A percentile compares a stretch with the other conserved stretches of the same genome.
These are phyloP conservation scores for Polytrichum commune DNA, from an alignment of 225 moss, liverwort and hornwort genomes.

Conservation along the genomic window DNA sequence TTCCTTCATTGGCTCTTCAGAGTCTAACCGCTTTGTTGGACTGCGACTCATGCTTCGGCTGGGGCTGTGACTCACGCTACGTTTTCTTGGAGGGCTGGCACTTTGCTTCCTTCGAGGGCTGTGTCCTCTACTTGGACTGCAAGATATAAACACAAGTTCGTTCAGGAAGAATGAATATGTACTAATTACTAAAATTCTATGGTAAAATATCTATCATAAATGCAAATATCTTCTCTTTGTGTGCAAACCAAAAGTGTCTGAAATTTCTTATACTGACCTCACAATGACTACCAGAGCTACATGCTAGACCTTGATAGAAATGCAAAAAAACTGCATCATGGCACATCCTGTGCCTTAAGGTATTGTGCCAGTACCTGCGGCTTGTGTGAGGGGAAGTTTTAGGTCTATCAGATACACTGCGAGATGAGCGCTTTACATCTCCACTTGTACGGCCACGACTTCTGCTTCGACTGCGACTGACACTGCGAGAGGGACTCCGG, in stretches of 20 bases:
- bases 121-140: constrained; percentile 59
- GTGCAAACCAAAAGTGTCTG: no score
- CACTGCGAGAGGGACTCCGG: constrained; percentile 69
- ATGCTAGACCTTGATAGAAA: no score
- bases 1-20: constrained; percentile 62
- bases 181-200: no score
- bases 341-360: no score
- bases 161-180: no score
- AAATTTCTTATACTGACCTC: no score
- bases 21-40: constrained; percentile 54
- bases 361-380: constrained; percentile 32
- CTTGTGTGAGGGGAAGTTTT: constrained; percentile 37
- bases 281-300: no score
- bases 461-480: constrained; percentile 71
- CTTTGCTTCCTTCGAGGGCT: constrained; percentile 42
- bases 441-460: constrained; percentile 58
- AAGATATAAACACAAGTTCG: background rate
- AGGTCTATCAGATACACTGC: constrained; percentile 56
- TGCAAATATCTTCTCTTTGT: no score
- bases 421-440: constrained; percentile 58
- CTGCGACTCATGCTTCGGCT: constrained; percentile 79
- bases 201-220: no score
- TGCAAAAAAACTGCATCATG: no score
- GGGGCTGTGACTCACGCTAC: constrained; percentile 50
- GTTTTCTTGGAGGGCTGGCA: constrained; percentile 41